Evolutionary conservation across 2,329 filamentous ascomycete genomes (phyloP), one percentile per base, ranked within the genome.

Genomic region (Piedraia hortae): DNA sequence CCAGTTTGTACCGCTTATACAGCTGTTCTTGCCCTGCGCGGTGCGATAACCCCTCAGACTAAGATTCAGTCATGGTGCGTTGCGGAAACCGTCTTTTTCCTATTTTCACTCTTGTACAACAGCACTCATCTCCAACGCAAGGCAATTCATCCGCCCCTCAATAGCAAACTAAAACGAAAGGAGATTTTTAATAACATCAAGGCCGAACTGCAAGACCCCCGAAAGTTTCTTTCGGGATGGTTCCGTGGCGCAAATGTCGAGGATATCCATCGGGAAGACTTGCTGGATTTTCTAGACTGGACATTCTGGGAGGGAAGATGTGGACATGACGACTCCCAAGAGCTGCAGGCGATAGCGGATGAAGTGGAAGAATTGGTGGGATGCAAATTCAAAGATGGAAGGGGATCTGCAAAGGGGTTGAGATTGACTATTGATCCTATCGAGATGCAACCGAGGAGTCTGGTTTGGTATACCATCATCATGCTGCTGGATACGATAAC

Each of bases 271-370:
- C 48, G 56, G n/a, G 64, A 72, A n/a, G 71, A 74, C 33, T 42
- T 73, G 23, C 54, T 52, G 31, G 62, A 70, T 28, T 73, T 71
- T 32, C 40, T 70, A 11, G 47, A 58, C 5, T 75, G 69, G 69
- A 65, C 60, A 1, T 62, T 74, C 34, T 59, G 34, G 31, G 38
- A 42, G 58, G 70, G 19, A 62, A 71, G 37, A 51, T 51, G 31
- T 56, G 59, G 70, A 32, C 54, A 68, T 27, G 62, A 67, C 6
- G 48, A 44, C 6, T 43, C 59, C 6, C 52, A 55, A 12, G 56
- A 62, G 39, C 35, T 68, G 20, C 54, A 65, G 16, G 50, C 50
- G 25, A 64, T 65, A 35, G 42, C 56, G n/a, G 35, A 41, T 18
- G 44, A 48, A 18, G 41, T 63, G 7, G 63, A 73, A 39, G 34